phyloP scores from a whole-genome alignment of 495 filamentous ascomycete species.

The Aspergillus bertholletiae region DNA sequence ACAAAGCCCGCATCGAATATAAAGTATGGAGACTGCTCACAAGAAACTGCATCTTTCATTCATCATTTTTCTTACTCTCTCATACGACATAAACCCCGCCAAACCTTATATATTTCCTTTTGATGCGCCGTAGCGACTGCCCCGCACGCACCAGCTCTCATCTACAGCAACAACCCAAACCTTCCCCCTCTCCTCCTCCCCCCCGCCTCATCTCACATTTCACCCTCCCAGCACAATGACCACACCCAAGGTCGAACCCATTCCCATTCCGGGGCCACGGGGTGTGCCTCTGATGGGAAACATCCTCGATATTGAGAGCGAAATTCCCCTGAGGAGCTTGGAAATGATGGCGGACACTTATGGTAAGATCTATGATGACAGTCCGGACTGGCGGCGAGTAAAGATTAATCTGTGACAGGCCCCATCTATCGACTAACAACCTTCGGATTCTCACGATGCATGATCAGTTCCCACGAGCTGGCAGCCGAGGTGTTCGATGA shows the following conservation, averaged over 20 bases:
- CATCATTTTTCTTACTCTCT: too few species aligned
- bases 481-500: slow-evolving; percentile 67
- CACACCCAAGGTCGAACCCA: slow-evolving; percentile 11
- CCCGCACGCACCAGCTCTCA: too few species aligned
- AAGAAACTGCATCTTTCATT: not conserved
- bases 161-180: too few species aligned
- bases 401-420: slow-evolving; percentile 26
- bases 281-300: slow-evolving; percentile 64
- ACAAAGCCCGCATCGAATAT: not conserved
- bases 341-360: slow-evolving; percentile 59
- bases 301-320: slow-evolving; percentile 54
- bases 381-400: not conserved
- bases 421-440: slow-evolving; percentile 50
- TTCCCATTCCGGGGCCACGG: slow-evolving; percentile 55
- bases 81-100: too few species aligned
- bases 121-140: too few species aligned
- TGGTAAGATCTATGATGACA: slow-evolving; percentile 29
- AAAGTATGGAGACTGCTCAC: not conserved
- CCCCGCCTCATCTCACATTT: not conserved
- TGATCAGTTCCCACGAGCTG: slow-evolving; percentile 49
- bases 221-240: slow-evolving; percentile 11
- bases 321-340: slow-evolving; percentile 50
- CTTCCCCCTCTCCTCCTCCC: too few species aligned
- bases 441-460: slow-evolving; percentile 24
- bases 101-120: too few species aligned